Evolutionary conservation across 2,329 filamentous ascomycete genomes (phyloP), one percentile per base, ranked within the genome.

Genomic region (Pestalotiopsis sp.): DNA sequence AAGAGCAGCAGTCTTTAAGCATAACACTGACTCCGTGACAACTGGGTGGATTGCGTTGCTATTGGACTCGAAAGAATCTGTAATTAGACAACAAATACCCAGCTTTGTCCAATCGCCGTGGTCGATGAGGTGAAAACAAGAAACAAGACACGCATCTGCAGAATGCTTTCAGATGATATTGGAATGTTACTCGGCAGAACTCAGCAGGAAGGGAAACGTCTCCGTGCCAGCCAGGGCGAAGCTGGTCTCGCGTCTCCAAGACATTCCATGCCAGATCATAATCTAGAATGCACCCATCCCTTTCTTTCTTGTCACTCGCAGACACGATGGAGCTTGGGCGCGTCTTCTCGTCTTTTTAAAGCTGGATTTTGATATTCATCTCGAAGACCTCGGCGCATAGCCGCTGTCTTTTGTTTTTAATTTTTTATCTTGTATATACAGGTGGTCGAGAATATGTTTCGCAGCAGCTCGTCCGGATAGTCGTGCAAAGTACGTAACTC

Each of bases 21-120:
- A 72, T 41, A 36, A 58, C 68, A 67, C 62, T 61, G 68, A 67
- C 56, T 61, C 66, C 52, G 56, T 38, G 64, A 66, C 68, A 68
- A 64, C 66, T 68, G 68, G 66, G 66, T 64, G 41, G 65, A 66
- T 69, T 69, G 67, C 69, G 70, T 66, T 67, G 17, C 62, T 67
- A 64, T 59, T 57, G 38, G 23, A 12, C 20, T 13, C 13, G 64
- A 49, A 68, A 73, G 72, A 77, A 75, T 76, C 73, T 73, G 73
- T 68, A 76, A 77, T 77, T 72, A 77, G 68, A 78, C 76, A 77
- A 70, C 41, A 70, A 76, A 77, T 76, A 70, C 66, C 69, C 71
- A 12, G 67, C 60, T 68, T 66, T 69, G 62, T 70, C 74, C 72
- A 75, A 76, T 76, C 57, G 65, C 66, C 60, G 25, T 63, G 61